Conservation (phyloP, 768 basidiomycete genomes). For the Panus rudis region DNA sequence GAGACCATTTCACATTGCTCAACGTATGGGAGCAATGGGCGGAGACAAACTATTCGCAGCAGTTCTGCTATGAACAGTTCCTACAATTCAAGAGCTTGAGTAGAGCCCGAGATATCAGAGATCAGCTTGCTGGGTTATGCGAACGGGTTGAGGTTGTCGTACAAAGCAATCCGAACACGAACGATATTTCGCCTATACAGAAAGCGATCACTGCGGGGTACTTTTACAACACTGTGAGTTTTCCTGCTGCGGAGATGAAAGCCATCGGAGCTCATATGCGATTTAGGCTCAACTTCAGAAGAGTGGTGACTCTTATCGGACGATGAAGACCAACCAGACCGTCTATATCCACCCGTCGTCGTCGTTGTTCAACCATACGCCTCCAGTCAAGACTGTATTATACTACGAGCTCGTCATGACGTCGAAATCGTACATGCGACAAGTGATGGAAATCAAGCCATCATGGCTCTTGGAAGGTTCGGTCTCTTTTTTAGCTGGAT, state of each 20-base stretch:
- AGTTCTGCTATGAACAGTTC: conserved; percentile 95
- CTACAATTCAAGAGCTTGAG: conserved; percentile 92
- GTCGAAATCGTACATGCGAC: conserved; percentile 93
- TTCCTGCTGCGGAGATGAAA: neutral
- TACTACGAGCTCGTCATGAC: conserved; percentile 99
- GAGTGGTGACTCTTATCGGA: conserved; percentile 95
- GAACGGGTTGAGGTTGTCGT: conserved; percentile 96
- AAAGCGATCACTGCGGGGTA: conserved; percentile 95
- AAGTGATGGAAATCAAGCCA: conserved; percentile 98
- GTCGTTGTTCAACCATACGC: conserved; percentile 90
- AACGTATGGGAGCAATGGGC: conserved; percentile 99
- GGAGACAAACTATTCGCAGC: conserved; percentile 94
- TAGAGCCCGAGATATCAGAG: conserved; percentile 92
- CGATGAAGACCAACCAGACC: conserved; percentile 92
- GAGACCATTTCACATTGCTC: conserved; percentile 95
- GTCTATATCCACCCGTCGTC: conserved; percentile 97
- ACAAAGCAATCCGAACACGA: conserved; percentile 80
- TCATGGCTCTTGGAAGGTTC: conserved; percentile 86
- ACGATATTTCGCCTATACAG: conserved; percentile 88
- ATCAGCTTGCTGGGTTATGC: conserved; percentile 90
- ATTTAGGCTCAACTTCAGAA: conserved; percentile 83
- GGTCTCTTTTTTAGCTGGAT: conserved; percentile 16
- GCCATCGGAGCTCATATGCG: too few relatives aligned
- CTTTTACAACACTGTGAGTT: conserved; percentile 84
- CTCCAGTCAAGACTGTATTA: conserved; percentile 81